phyloP scores from a whole-genome alignment of 805 yeast genomes.

The Monosporozyma yasuniensis region DNA sequence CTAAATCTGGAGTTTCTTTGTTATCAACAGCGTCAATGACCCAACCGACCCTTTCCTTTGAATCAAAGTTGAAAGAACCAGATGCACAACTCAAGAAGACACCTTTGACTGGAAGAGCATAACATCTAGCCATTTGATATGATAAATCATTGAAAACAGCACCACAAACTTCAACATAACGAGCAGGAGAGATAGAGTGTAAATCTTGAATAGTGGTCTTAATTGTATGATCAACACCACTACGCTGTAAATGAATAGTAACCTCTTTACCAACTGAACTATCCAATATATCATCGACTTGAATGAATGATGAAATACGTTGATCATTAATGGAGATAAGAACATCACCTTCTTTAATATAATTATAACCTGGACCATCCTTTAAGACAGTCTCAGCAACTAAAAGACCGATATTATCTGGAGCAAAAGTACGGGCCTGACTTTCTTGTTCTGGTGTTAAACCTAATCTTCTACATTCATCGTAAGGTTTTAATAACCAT shows the following conservation, averaged over 20 bases:
- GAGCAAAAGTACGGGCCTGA: slow-evolving; percentile 57
- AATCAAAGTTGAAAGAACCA: slow-evolving; percentile 60
- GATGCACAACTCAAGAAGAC: slow-evolving; percentile 71
- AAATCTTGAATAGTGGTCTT: slow-evolving; percentile 58
- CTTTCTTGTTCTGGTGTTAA: slow-evolving; percentile 66
- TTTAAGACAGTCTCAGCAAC: slow-evolving; percentile 79
- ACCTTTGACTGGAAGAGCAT: slow-evolving; percentile 76
- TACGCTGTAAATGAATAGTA: slow-evolving; percentile 57
- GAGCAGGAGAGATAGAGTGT: slow-evolving; percentile 73
- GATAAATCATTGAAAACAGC: slow-evolving; percentile 79
- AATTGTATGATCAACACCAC: slow-evolving; percentile 50
- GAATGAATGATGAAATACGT: slow-evolving; percentile 58
- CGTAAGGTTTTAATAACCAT: slow-evolving; percentile 80
- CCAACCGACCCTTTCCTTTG: slow-evolving; percentile 66
- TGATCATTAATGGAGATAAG: slow-evolving; percentile 62
- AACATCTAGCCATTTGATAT: slow-evolving; percentile 81
- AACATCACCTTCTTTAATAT: slow-evolving; percentile 78
- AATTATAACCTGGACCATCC: slow-evolving; percentile 71
- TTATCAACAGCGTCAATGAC: slow-evolving; percentile 71
- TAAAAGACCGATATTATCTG: slow-evolving; percentile 66
- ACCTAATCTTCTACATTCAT: slow-evolving; percentile 84
- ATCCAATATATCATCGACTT: slow-evolving; percentile 79
- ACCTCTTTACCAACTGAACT: slow-evolving; percentile 51
- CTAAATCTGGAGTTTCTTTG: slow-evolving; percentile 61
- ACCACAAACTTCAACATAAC: slow-evolving; percentile 76